Percentiles rank a stretch among this genome's conserved stretches.
Conservation (phyloP, 1,284 basidiomycete species). For the Clitocybe nebularis region DNA sequence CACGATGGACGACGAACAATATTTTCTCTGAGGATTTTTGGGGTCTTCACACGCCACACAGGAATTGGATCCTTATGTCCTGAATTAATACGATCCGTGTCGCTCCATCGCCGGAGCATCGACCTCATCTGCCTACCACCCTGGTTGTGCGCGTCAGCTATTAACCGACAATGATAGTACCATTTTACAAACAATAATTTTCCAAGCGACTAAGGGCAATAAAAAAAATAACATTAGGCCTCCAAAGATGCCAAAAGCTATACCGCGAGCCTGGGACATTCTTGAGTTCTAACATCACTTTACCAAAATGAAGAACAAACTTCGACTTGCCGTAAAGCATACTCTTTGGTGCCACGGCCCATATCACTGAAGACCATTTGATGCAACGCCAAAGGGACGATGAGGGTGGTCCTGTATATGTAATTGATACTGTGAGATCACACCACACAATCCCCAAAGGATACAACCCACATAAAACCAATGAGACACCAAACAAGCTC, state of each 20-base stretch:
- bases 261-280: constrained; percentile 33
- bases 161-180: constrained; percentile 3
- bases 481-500: constrained; percentile 41
- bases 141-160: too few relatives aligned
- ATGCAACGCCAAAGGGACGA: constrained; percentile 32
- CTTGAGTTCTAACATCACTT: background rate
- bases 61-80: constrained; percentile 29
- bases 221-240: constrained; percentile 38
- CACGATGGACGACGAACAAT: constrained; percentile 29
- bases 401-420: constrained; percentile 31
- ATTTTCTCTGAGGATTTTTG: constrained; percentile 36
- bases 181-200: constrained; percentile 34
- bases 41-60: constrained; percentile 40
- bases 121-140: constrained; percentile 39
- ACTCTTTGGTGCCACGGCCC: background rate
- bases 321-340: background rate
- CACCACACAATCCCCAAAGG: background rate
- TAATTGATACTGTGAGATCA: too few relatives aligned
- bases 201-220: constrained; percentile 46
- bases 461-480: constrained; percentile 37
- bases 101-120: constrained; percentile 40
- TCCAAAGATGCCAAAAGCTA: constrained; percentile 35
- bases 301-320: background rate
- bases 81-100: constrained; percentile 34
- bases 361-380: background rate